These are phyloP conservation scores for Paecilomyces sp. DNA, from an alignment of 2,329 filamentous ascomycete species.

Conservation along the genomic window DNA sequence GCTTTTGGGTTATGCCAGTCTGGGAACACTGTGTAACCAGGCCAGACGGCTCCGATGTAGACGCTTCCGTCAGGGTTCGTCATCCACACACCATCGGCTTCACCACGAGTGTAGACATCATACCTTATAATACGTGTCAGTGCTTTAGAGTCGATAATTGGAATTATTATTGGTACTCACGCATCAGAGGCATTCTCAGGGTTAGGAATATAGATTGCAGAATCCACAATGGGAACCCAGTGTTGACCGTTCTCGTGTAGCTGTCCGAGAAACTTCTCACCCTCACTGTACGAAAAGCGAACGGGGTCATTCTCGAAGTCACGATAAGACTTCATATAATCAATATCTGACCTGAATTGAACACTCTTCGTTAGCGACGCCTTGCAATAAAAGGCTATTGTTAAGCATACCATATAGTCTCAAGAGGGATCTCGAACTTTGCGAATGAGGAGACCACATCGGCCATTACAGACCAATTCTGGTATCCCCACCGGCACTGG, in stretches of 20 bases:
- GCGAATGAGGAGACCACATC: conserved; percentile 49
- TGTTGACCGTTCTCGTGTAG: conserved; percentile 50
- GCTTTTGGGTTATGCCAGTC: conserved; percentile 56
- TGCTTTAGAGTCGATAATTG: background rate
- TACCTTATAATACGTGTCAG: conserved; percentile 37
- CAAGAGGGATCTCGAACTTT: conserved; percentile 50
- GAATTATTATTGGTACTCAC: conserved; percentile 33
- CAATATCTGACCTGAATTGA: conserved; percentile 35
- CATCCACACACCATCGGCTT: conserved; percentile 43
- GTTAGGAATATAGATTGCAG: conserved; percentile 65
- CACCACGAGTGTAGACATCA: conserved; percentile 44
- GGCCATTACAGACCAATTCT: conserved; percentile 61
- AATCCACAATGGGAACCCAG: conserved; percentile 56
- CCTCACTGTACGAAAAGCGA: conserved; percentile 44
- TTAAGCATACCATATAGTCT: conserved; percentile 37
- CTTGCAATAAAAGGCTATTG: background rate
- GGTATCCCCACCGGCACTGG: conserved; percentile 77
- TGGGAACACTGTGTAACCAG: conserved; percentile 54
- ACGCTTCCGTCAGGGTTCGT: conserved; percentile 48
- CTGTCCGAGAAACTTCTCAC: conserved; percentile 44
- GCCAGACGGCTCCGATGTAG: conserved; percentile 52
- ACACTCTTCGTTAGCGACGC: background rate
- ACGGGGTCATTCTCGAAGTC: conserved; percentile 52
- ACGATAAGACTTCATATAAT: conserved; percentile 55
- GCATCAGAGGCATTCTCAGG: conserved; percentile 60